Conservation (phyloP, 805 yeast species). For the Metschnikowia baotianmanensis region DNA sequence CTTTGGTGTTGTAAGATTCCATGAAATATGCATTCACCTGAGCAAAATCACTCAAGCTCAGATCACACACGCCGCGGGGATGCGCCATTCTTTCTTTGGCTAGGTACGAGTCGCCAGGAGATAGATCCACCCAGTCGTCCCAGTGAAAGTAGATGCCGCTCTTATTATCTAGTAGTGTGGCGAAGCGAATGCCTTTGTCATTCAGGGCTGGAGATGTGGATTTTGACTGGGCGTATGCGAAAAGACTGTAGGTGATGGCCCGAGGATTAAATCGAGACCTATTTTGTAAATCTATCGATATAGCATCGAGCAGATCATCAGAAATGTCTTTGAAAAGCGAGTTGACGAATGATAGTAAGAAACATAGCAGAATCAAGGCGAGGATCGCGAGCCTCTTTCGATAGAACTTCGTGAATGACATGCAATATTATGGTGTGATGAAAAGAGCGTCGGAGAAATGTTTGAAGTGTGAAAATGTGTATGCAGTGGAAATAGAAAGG, state of each 20-base stretch:
- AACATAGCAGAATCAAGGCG: conserved; percentile 9
- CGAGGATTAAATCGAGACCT: conserved; percentile 29
- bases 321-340: conserved; percentile 17
- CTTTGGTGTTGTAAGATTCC: conserved; percentile 33
- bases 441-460: neutral
- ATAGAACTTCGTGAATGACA: conserved; percentile 16
- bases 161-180: conserved; percentile 6
- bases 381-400: conserved; percentile 13
- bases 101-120: conserved; percentile 24
- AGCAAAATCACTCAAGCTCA: conserved; percentile 21
- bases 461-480: neutral
- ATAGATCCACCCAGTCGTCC: conserved; percentile 40
- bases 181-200: conserved; percentile 1
- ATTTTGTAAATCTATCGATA: conserved; percentile 25
- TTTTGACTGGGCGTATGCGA: conserved; percentile 12
- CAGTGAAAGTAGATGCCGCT: conserved; percentile 37
- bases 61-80: conserved; percentile 27
- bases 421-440: neutral
- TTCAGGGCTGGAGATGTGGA: neutral
- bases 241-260: conserved; percentile 11
- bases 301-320: conserved; percentile 23
- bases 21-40: conserved; percentile 33
- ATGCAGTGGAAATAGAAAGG: neutral
- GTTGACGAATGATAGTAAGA: conserved; percentile 13
- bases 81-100: conserved; percentile 15